These are phyloP conservation scores for Zygnema cylindricum DNA, from an alignment of 139 green algal genomes.

Conservation along the genomic window DNA sequence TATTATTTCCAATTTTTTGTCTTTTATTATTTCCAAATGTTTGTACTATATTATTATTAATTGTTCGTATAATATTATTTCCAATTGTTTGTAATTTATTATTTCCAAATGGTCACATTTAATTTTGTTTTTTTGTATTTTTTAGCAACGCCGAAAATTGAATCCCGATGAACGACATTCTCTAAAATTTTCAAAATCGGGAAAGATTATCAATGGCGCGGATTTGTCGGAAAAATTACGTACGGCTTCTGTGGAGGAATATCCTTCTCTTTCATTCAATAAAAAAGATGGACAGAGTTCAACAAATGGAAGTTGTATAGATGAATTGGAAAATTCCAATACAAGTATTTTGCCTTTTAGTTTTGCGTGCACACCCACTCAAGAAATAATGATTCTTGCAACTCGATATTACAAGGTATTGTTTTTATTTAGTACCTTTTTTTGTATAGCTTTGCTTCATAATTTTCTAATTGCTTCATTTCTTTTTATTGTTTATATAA, in stretches of 20 bases:
- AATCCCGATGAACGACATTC: neutral
- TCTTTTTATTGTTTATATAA: neutral
- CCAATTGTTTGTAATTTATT: too few relatives aligned
- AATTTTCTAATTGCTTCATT: too few relatives aligned
- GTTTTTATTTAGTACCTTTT: too few relatives aligned
- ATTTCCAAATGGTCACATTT: too few relatives aligned
- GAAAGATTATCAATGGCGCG: too few relatives aligned
- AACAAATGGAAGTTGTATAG: neutral
- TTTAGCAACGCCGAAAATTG: neutral
- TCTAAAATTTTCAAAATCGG: neutral
- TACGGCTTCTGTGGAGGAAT: neutral
- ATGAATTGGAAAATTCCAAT: neutral
- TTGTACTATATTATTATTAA: too few relatives aligned
- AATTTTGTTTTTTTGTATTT: too few relatives aligned
- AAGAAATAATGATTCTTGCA: conserved; percentile 12
- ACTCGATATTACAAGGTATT: conserved; percentile 31
- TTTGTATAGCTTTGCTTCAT: too few relatives aligned
- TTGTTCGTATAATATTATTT: too few relatives aligned
- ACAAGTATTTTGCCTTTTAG: neutral
- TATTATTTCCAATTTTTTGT: too few relatives aligned
- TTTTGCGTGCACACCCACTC: conserved; percentile 7
- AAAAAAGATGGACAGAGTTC: neutral
- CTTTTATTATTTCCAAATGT: too few relatives aligned
- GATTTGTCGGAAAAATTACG: neutral
- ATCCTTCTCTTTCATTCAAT: neutral